Conservation (phyloP, 2,329 filamentous ascomycete species). For the Aspergillus fructus region DNA sequence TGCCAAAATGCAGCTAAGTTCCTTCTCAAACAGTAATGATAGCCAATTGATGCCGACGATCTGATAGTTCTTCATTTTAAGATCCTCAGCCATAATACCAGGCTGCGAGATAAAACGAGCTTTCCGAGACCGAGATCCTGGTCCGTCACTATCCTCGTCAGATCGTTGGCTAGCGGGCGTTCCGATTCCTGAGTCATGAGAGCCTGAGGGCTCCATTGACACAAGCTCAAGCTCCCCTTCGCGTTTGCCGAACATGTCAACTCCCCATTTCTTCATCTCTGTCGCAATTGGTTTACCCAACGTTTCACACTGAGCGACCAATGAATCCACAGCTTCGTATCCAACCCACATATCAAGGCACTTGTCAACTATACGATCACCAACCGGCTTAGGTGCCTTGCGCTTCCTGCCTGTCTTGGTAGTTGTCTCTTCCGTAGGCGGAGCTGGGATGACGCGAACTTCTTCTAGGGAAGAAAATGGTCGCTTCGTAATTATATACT, state of each 20-base stretch:
- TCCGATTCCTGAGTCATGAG: conserved; percentile 67
- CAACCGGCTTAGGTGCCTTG: conserved; percentile 56
- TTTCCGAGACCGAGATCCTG: conserved; percentile 35
- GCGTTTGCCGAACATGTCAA: conserved; percentile 63
- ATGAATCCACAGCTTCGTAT: conserved; percentile 77
- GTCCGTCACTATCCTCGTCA: conserved; percentile 50
- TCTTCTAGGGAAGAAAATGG: conserved; percentile 69
- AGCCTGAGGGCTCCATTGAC: conserved; percentile 48
- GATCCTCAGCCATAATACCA: conserved; percentile 69
- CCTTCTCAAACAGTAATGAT: conserved; percentile 73
- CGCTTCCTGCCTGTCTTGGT: conserved; percentile 54
- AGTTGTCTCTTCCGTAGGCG: conserved; percentile 34
- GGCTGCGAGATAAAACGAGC: conserved; percentile 65
- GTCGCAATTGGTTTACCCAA: conserved; percentile 66
- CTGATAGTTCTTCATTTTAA: conserved; percentile 88
- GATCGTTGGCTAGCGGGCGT: conserved; percentile 54
- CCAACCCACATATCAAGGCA: conserved; percentile 73
- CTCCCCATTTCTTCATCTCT: conserved; percentile 67
- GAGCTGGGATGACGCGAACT: conserved; percentile 63
- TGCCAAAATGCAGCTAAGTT: conserved; percentile 84
- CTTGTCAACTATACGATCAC: conserved; percentile 66
- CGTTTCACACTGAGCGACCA: conserved; percentile 73
- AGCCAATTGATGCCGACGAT: conserved; percentile 95
- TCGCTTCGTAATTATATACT: conserved; percentile 68
- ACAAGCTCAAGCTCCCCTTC: conserved; percentile 62